A percentile compares a stretch with the other conserved stretches of the same genome.
Conservation (phyloP, 768 basidiomycete species). For the Lepiota venenata region DNA sequence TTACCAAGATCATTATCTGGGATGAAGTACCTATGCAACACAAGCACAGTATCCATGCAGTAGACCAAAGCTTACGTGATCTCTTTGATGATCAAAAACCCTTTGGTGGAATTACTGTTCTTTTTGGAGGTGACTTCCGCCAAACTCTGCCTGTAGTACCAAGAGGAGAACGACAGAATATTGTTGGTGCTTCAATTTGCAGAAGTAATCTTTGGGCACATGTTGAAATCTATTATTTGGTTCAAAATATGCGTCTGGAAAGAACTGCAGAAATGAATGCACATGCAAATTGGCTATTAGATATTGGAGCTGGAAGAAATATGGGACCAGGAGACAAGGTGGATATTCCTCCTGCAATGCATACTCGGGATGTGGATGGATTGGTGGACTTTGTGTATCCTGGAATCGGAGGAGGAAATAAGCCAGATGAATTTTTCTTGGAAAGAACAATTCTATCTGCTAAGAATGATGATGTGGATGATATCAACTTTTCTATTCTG, state of each 20-base stretch:
- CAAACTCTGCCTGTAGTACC: too few relatives aligned
- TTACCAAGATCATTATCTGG: too few relatives aligned
- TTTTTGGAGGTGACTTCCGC: too few relatives aligned
- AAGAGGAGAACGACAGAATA: too few relatives aligned
- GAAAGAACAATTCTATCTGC: neutral
- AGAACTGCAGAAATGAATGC: neutral
- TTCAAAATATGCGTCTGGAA: too few relatives aligned
- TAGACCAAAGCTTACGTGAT: neutral
- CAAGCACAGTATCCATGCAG: too few relatives aligned
- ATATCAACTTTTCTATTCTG: neutral
- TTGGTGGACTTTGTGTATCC: neutral
- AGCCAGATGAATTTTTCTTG: neutral
- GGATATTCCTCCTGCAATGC: neutral
- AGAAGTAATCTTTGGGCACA: too few relatives aligned
- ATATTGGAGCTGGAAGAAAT: neutral
- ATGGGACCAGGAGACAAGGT: neutral
- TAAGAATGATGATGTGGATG: neutral
- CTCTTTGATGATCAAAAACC: neutral
- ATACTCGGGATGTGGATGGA: neutral
- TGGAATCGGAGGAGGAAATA: neutral
- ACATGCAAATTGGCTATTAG: neutral
- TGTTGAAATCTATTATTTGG: too few relatives aligned
- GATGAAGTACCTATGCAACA: too few relatives aligned
- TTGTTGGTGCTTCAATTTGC: too few relatives aligned
- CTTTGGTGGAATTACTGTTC: conserved; percentile 1